phyloP scores from a whole-genome alignment of 108 stramenopile species.

The Cyclotella cryptica region DNA sequence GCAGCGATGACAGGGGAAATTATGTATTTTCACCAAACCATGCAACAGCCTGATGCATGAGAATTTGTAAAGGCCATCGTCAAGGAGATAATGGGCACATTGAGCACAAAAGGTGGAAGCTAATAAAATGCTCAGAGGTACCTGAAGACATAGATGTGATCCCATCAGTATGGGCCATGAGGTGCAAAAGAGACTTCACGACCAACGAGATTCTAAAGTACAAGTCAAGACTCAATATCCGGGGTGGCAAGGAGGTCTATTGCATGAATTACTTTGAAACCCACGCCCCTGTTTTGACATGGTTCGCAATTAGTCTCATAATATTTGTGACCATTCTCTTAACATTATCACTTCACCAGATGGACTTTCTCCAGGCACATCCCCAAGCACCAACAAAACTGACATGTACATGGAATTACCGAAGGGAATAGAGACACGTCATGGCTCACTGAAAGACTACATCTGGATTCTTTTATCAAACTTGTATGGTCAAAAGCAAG shows the following conservation, averaged over 20 bases:
- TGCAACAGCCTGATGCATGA: conserved; percentile 15
- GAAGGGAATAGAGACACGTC: background rate
- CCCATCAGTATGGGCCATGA: background rate
- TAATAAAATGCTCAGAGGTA: conserved; percentile 12
- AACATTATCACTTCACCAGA: background rate
- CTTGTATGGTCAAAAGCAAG: conserved; percentile 38
- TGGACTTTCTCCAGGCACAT: conserved; percentile 13
- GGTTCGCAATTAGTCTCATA: background rate
- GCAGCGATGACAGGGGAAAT: conserved; percentile 21
- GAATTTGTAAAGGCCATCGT: conserved; percentile 31
- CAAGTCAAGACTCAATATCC: background rate
- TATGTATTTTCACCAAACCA: conserved; percentile 37
- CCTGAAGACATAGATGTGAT: conserved; percentile 11
- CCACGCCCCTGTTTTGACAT: background rate
- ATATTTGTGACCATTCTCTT: background rate
- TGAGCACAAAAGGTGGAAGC: conserved; percentile 11
- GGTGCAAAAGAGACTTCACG: background rate
- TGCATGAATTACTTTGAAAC: background rate
- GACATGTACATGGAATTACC: conserved; percentile 1
- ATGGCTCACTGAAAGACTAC: conserved; percentile 2
- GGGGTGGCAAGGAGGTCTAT: background rate
- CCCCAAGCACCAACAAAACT: conserved; percentile 25
- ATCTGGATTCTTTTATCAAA: conserved; percentile 33
- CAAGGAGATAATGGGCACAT: conserved; percentile 37
- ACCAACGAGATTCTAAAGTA: background rate